Evolutionary conservation across 2,329 filamentous ascomycete genomes (phyloP).

Genomic region (Biscogniauxia sp.): DNA sequence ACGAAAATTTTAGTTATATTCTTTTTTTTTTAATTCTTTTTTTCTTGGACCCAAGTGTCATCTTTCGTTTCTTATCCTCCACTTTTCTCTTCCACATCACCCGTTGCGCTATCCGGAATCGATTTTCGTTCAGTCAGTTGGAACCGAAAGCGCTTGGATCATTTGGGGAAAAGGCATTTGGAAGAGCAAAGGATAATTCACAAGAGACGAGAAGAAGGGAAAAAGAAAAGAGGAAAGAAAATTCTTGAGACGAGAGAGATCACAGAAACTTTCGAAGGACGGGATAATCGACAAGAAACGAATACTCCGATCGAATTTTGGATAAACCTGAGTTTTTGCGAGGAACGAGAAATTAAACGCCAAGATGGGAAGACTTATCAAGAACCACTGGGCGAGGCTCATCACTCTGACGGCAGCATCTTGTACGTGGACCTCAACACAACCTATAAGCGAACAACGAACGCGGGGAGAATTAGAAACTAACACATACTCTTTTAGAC

Average conservation of each 20-base stretch:
- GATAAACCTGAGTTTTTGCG: conserved; percentile 5
- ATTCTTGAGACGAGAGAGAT: conserved; percentile 2
- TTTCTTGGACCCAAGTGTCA: not conserved
- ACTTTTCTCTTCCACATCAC: conserved; percentile 10
- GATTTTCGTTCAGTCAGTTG: conserved; percentile 7
- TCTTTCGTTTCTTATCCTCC: not conserved
- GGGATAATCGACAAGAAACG: conserved; percentile 13
- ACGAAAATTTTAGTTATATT: conserved; percentile 6
- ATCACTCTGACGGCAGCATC: conserved; percentile 81
- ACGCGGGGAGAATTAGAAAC: conserved; percentile 5
- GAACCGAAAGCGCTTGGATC: conserved; percentile 14
- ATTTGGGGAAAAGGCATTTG: conserved; percentile 11
- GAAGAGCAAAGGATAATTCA: conserved; percentile 13
- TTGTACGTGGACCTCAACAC: conserved; percentile 37
- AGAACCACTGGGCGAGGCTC: conserved; percentile 97
- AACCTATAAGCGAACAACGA: not conserved
- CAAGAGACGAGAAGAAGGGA: conserved; percentile 5
- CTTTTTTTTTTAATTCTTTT: conserved; percentile 13
- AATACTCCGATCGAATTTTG: conserved; percentile 4
- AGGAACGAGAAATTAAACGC: conserved; percentile 15
- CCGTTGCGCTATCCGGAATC: conserved; percentile 10
- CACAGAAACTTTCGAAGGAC: conserved; percentile 17
- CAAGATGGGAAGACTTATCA: conserved; percentile 94
- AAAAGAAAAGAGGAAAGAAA: conserved; percentile 20
- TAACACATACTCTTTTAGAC: conserved; percentile 55